phyloP scores from a whole-genome alignment of 177 flowering plant genomes.

The Telopea speciosissima region DNA sequence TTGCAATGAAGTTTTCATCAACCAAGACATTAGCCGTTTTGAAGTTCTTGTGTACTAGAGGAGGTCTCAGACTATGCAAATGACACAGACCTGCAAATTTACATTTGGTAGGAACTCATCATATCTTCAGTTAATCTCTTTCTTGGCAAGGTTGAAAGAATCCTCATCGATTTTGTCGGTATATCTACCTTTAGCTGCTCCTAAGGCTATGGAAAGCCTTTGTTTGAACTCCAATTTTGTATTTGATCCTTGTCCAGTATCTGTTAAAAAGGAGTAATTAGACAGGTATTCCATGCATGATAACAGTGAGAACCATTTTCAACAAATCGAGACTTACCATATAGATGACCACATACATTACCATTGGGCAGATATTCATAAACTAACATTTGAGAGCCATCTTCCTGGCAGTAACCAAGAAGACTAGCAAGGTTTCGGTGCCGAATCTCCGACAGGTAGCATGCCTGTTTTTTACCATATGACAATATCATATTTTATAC shows the following conservation, averaged over 20 bases:
- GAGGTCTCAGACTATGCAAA: slow-evolving; percentile 55
- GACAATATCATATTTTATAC: slow-evolving; percentile 4
- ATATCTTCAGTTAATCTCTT: not conserved
- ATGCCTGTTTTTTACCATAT: slow-evolving; percentile 38
- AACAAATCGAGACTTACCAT: slow-evolving; percentile 37
- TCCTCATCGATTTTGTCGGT: not conserved
- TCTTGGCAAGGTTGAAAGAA: not conserved
- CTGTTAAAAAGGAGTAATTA: slow-evolving; percentile 19
- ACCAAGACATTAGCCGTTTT: slow-evolving; percentile 68
- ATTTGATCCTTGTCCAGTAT: slow-evolving; percentile 28
- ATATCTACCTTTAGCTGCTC: slow-evolving; percentile 66
- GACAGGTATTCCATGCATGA: not conserved
- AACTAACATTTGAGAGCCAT: slow-evolving; percentile 52
- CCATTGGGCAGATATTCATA: slow-evolving; percentile 65
- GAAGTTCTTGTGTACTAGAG: slow-evolving; percentile 55
- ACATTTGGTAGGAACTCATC: not conserved
- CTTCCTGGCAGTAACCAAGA: slow-evolving; percentile 65
- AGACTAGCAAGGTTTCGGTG: slow-evolving; percentile 61
- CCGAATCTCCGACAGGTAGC: slow-evolving; percentile 36
- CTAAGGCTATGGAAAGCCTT: slow-evolving; percentile 60
- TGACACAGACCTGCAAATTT: slow-evolving; percentile 52
- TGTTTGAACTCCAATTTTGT: slow-evolving; percentile 65
- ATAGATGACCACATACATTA: slow-evolving; percentile 55
- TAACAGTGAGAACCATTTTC: not conserved
- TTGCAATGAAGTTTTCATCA: slow-evolving; percentile 72